A percentile compares a stretch with the other conserved stretches of the same genome.
Evolutionary conservation across 768 basidiomycete species (phyloP).

Genomic region (Melanogaster broomeanus): DNA sequence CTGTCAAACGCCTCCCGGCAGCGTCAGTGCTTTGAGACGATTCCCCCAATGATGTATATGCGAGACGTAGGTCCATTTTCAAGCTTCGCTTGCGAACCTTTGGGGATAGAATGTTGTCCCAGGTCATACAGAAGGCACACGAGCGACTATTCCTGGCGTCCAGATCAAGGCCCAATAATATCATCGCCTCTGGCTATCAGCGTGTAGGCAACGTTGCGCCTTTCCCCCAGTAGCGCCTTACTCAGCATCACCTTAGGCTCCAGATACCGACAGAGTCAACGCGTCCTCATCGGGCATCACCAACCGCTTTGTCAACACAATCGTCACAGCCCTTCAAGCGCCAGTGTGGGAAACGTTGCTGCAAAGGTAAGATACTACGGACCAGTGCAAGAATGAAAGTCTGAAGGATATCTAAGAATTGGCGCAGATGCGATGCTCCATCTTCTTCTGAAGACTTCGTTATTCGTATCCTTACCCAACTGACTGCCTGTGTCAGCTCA

Average conservation of each 20-base stretch:
- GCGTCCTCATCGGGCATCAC: conserved; percentile 45
- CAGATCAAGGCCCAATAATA: conserved; percentile 47
- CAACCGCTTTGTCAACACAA: conserved; percentile 72
- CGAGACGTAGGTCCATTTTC: conserved; percentile 45
- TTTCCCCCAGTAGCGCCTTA: not conserved
- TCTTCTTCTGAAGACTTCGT: conserved; percentile 69
- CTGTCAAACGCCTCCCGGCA: conserved; percentile 18
- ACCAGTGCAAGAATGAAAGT: not conserved
- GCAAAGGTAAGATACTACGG: conserved; percentile 46
- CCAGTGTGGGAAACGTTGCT: conserved; percentile 69
- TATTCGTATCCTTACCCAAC: conserved; percentile 81
- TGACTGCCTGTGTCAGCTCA: conserved; percentile 83
- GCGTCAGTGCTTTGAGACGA: conserved; percentile 27
- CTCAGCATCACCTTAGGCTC: conserved; percentile 11
- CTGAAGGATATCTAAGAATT: conserved; percentile 48
- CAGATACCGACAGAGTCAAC: conserved; percentile 39
- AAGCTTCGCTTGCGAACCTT: not conserved
- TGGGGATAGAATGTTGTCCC: not conserved
- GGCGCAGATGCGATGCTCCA: conserved; percentile 79
- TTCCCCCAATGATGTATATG: conserved; percentile 50
- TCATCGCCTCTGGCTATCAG: conserved; percentile 69
- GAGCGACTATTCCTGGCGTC: conserved; percentile 47
- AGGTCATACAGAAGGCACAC: conserved; percentile 68
- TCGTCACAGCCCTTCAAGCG: conserved; percentile 64
- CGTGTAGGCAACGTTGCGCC: conserved; percentile 39